phyloP scores from a whole-genome alignment of 1,284 basidiomycete species.

The Cerrena zonata region DNA sequence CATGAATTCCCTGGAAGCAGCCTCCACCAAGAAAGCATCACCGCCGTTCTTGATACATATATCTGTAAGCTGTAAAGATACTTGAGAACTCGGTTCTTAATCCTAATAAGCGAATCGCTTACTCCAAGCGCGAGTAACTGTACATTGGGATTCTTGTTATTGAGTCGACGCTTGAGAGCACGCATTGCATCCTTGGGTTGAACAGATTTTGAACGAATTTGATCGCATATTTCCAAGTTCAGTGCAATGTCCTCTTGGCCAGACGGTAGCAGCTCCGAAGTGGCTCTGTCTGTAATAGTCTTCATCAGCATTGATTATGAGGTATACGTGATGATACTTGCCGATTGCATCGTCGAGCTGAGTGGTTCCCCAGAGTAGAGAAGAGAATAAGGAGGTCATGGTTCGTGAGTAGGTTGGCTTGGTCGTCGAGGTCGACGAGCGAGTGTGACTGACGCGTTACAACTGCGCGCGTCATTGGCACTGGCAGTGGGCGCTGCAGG shows the following conservation, averaged over 20 bases:
- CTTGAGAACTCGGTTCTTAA: constrained; percentile 6
- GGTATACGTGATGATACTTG: constrained; percentile 31
- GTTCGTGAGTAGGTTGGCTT: constrained; percentile 1
- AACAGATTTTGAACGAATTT: constrained; percentile 88
- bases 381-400: constrained; percentile 43
- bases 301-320: constrained; percentile 3
- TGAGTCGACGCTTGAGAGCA: constrained; percentile 79
- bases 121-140: constrained; percentile 83
- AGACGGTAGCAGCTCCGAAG: constrained; percentile 78
- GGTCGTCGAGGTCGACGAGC: constrained; percentile 9
- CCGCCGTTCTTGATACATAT: constrained; percentile 97
- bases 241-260: constrained; percentile 87
- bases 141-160: constrained; percentile 95
- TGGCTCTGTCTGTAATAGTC: constrained; percentile 72
- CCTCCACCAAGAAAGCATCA: constrained; percentile 80
- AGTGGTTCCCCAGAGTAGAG: constrained; percentile 71
- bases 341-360: constrained; percentile 74
- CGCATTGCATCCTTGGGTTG: constrained; percentile 85
- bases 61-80: constrained; percentile 68
- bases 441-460: constrained; percentile 10
- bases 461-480: constrained; percentile 2
- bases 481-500: constrained; percentile 4
- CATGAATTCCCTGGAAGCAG: constrained; percentile 87
- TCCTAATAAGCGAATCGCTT: constrained; percentile 27
- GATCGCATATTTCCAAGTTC: constrained; percentile 93